phyloP scores from a whole-genome alignment of 2,329 filamentous ascomycete genomes.

The Verticillium nonalfalfae region DNA sequence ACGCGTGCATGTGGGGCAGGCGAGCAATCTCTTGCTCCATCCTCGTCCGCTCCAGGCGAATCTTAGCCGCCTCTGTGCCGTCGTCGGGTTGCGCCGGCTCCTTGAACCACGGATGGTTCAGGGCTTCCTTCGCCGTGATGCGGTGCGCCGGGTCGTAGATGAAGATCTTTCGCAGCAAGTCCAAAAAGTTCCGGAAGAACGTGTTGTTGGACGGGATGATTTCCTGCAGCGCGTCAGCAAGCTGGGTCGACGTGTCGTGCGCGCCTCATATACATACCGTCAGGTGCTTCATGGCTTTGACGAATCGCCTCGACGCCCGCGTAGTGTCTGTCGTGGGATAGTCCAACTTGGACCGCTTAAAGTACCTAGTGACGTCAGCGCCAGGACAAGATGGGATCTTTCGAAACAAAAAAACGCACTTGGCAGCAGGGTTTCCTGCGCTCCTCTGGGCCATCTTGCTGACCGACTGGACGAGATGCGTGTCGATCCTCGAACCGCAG shows the following conservation, averaged over 20 bases:
- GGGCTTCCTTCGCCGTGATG: constrained; percentile 60
- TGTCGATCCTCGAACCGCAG: constrained; percentile 52
- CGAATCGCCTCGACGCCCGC: constrained; percentile 58
- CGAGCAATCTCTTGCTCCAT: constrained; percentile 26
- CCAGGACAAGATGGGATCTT: too few relatives aligned
- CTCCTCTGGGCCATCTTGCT: constrained; percentile 51
- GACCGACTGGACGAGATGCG: constrained; percentile 49
- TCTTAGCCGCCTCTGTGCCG: constrained; percentile 62
- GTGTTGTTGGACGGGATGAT: constrained; percentile 55
- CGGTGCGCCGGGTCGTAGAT: constrained; percentile 60
- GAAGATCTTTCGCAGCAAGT: constrained; percentile 60
- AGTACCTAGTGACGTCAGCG: constrained; percentile 47
- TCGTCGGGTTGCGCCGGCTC: constrained; percentile 58
- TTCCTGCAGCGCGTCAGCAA: constrained; percentile 37
- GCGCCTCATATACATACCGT: constrained; percentile 40
- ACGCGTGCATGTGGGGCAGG: constrained; percentile 7
- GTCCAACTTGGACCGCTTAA: constrained; percentile 59
- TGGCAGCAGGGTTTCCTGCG: constrained; percentile 55
- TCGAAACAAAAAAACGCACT: constrained; percentile 38
- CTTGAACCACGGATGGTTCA: constrained; percentile 64
- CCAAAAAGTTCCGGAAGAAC: constrained; percentile 57
- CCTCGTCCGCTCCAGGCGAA: constrained; percentile 46
- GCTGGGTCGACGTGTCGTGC: not conserved
- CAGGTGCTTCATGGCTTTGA: constrained; percentile 66
- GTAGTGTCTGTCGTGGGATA: constrained; percentile 60